phyloP scores from a whole-genome alignment of 371 early-diverging fungal genomes.

The Syncephalastrum sp. region DNA sequence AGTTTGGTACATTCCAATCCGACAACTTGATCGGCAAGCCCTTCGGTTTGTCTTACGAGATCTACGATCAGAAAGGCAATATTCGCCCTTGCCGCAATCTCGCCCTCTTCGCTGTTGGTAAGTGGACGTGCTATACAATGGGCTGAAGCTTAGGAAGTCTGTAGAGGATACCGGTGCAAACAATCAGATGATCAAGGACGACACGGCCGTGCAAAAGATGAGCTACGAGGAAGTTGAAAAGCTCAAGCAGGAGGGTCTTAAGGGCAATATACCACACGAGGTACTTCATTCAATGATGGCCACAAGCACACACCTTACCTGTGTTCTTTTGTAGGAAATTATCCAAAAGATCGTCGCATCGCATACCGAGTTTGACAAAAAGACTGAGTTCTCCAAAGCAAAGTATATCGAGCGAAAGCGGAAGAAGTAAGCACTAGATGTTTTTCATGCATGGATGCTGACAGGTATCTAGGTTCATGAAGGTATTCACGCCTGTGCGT shows the following conservation, averaged over 20 bases:
- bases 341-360: constrained; percentile 80
- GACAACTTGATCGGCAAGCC: constrained; percentile 80
- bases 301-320: background rate
- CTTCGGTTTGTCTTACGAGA: constrained; percentile 85
- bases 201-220: constrained; percentile 74
- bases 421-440: constrained; percentile 64
- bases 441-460: background rate
- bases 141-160: background rate
- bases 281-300: constrained; percentile 22
- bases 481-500: constrained; percentile 78
- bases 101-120: constrained; percentile 47
- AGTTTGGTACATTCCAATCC: constrained; percentile 87
- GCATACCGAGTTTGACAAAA: constrained; percentile 82
- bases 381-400: constrained; percentile 94
- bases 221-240: constrained; percentile 81
- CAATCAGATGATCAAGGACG: constrained; percentile 81
- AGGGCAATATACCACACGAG: constrained; percentile 65
- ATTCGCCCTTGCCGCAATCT: constrained; percentile 42
- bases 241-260: constrained; percentile 72
- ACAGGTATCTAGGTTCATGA: constrained; percentile 64
- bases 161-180: constrained; percentile 79
- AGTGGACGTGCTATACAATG: background rate
- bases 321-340: constrained; percentile 50
- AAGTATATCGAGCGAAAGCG: constrained; percentile 95
- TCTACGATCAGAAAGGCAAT: constrained; percentile 56